Evolutionary conservation across 2,329 filamentous ascomycete genomes (phyloP).

Genomic region (Neofusicoccum sp.): DNA sequence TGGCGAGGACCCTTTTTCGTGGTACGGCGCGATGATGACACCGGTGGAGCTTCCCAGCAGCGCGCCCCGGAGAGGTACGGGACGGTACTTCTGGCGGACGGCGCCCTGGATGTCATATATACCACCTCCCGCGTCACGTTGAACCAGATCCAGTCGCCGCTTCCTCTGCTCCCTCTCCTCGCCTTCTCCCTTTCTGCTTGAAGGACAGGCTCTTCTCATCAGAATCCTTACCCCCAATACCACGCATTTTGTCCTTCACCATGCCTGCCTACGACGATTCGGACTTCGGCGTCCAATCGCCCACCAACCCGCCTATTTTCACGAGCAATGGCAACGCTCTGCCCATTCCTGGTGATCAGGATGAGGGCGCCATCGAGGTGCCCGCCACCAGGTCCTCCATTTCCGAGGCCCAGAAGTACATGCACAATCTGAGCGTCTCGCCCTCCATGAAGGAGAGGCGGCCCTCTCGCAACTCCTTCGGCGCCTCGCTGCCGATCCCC

Average conservation of each 20-base stretch:
- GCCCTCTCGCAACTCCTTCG: constrained; percentile 73
- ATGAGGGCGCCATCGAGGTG: constrained; percentile 55
- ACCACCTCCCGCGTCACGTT: constrained; percentile 11
- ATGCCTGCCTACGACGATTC: constrained; percentile 63
- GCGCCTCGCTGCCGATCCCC: constrained; percentile 69
- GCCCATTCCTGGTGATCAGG: constrained; percentile 46
- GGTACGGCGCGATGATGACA: constrained; percentile 21
- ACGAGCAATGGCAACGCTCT: constrained; percentile 34
- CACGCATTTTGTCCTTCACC: constrained; percentile 30
- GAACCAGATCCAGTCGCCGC: background rate
- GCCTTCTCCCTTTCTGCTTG: background rate
- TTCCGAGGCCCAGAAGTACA: constrained; percentile 65
- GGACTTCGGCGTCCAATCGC: constrained; percentile 49
- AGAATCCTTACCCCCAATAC: background rate
- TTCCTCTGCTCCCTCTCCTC: constrained; percentile 2
- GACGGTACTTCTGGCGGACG: background rate
- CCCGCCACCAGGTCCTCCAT: constrained; percentile 67
- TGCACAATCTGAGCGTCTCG: constrained; percentile 69
- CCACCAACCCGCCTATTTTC: constrained; percentile 27
- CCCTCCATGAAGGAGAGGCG: constrained; percentile 67
- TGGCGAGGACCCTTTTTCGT: constrained; percentile 17
- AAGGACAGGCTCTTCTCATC: background rate
- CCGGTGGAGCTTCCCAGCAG: constrained; percentile 19
- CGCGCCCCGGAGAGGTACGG: constrained; percentile 18
- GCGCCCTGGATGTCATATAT: constrained; percentile 14